Evolutionary conservation across 2,329 filamentous ascomycete genomes (phyloP).

Genomic region (Cercospora sp.): DNA sequence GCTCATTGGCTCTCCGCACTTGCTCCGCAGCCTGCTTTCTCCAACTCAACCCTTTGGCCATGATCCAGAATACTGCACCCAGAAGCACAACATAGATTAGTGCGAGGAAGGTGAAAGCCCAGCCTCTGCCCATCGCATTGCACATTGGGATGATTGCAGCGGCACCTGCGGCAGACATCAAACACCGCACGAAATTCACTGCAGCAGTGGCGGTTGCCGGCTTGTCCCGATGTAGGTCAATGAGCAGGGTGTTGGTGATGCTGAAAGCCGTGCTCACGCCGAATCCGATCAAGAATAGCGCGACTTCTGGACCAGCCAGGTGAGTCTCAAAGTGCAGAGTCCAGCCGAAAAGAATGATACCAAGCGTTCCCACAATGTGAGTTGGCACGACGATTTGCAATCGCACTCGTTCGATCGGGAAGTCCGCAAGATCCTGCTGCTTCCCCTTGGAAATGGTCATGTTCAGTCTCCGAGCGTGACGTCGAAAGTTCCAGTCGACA

Average conservation of each 20-base stretch:
- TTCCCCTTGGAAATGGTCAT: slow-evolving; percentile 62
- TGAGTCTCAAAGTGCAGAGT: slow-evolving; percentile 40
- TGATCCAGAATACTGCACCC: slow-evolving; percentile 29
- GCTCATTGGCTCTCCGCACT: slow-evolving; percentile 14
- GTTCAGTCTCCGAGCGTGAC: slow-evolving; percentile 62
- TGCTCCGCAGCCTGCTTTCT: slow-evolving; percentile 28
- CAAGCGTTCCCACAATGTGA: slow-evolving; percentile 39
- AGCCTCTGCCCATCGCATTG: slow-evolving; percentile 41
- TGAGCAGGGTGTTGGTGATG: slow-evolving; percentile 49
- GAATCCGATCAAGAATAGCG: slow-evolving; percentile 47
- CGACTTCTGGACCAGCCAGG: slow-evolving; percentile 47
- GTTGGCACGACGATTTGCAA: slow-evolving; percentile 45
- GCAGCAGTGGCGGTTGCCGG: slow-evolving; percentile 48
- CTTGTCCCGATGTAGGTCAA: slow-evolving; percentile 46
- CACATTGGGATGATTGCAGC: slow-evolving; percentile 42
- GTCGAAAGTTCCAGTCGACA: slow-evolving; percentile 73
- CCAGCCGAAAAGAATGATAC: slow-evolving; percentile 47
- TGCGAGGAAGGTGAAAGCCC: slow-evolving; percentile 48
- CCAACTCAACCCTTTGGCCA: slow-evolving; percentile 29
- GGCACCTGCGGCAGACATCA: slow-evolving; percentile 46
- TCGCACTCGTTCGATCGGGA: slow-evolving; percentile 53
- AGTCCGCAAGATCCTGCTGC: slow-evolving; percentile 53
- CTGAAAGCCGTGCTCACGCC: slow-evolving; percentile 43
- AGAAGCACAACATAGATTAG: slow-evolving; percentile 29
- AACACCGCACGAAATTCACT: slow-evolving; percentile 47